Evolutionary conservation across 1,284 basidiomycete species (phyloP).

Genomic region (Sparassis latifolia): DNA sequence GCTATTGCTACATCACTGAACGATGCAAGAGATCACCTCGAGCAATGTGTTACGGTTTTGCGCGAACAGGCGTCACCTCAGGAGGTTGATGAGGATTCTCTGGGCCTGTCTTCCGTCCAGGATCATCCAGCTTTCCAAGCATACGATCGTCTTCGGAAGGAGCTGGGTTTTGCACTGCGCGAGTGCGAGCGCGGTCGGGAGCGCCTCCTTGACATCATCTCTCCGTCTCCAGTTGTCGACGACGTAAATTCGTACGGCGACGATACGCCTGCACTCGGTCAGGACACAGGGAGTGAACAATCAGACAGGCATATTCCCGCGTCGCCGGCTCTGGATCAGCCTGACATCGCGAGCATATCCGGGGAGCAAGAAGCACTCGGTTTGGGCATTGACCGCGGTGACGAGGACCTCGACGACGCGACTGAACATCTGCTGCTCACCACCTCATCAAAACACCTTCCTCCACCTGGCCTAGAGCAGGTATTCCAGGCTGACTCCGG

Average conservation of each 20-base stretch:
- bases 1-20: slow-evolving; percentile 57
- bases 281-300: slow-evolving; percentile 45
- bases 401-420: slow-evolving; percentile 41
- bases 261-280: slow-evolving; percentile 44
- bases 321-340: slow-evolving; percentile 12
- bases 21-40: slow-evolving; percentile 59
- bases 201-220: slow-evolving; percentile 49
- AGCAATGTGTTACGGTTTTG: slow-evolving; percentile 49
- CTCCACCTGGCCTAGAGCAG: slow-evolving; percentile 62
- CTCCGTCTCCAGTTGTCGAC: slow-evolving; percentile 25
- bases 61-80: slow-evolving; percentile 27
- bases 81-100: slow-evolving; percentile 1
- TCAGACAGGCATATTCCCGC: slow-evolving; percentile 42
- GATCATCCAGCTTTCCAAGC: slow-evolving; percentile 50
- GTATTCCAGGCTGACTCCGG: slow-evolving; percentile 67
- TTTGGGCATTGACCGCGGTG: slow-evolving; percentile 6
- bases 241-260: slow-evolving; percentile 32
- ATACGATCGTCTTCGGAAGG: slow-evolving; percentile 67
- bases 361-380: slow-evolving; percentile 1
- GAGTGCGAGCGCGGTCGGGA: slow-evolving; percentile 76
- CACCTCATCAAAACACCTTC: slow-evolving; percentile 45
- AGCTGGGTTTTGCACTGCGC: slow-evolving; percentile 64
- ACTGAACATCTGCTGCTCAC: slow-evolving; percentile 48
- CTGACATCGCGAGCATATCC: slow-evolving; percentile 4
- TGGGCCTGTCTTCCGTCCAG: slow-evolving; percentile 7